Evolutionary conservation across 495 filamentous ascomycete species (phyloP), one percentile per base, ranked within the genome.

Genomic region (Astrothelium subdiscretum): DNA sequence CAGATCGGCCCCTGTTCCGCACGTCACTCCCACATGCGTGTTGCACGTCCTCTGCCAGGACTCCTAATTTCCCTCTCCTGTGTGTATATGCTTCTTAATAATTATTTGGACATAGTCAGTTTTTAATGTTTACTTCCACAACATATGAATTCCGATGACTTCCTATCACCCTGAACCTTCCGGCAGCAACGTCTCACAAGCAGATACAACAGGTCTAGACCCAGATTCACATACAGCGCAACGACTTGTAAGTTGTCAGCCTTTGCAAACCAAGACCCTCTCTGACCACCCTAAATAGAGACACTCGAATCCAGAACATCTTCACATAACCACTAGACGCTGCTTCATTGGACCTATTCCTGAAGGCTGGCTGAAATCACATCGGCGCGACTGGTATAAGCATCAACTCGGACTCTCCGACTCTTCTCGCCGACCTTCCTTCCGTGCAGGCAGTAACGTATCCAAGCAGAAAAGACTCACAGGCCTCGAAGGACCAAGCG

Each of bases 321-420:
- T 88, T 31, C 78, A 87, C 68, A 73, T 85, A 64, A 88, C 85
- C 8, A 81, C 78, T 43, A 76, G 83, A 29, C 78, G 85, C 35
- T 81, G 79, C 68, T 88, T 88, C 71, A 86, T 88, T 65, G 85
- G 85, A 10, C 85, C 85, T 24, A 84, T 88, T 38, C 85, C 85
- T 3, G 80, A 83, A 65, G 85, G 83, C 59, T 88, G 85, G 85
- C 75, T 87, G 57, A 84, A 85, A 59, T 81, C 78, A 60, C 82
- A 87, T 70, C 79, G 82, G 52, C 83, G 83, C 58, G 76, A 80
- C 15, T 87, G 85, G 85, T 87, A 85, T 69, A 77, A 72, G 64
- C 74, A 76, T 57, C 75, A 83, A 40, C 63, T 86, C 1, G 76
- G 71, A 44, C 73, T 82, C 48, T 81, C 85, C 57, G 84, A 85